Evolutionary conservation across 2,329 filamentous ascomycete genomes (phyloP), one percentile per base, ranked within the genome.

Genomic region (Penicillium sp.): DNA sequence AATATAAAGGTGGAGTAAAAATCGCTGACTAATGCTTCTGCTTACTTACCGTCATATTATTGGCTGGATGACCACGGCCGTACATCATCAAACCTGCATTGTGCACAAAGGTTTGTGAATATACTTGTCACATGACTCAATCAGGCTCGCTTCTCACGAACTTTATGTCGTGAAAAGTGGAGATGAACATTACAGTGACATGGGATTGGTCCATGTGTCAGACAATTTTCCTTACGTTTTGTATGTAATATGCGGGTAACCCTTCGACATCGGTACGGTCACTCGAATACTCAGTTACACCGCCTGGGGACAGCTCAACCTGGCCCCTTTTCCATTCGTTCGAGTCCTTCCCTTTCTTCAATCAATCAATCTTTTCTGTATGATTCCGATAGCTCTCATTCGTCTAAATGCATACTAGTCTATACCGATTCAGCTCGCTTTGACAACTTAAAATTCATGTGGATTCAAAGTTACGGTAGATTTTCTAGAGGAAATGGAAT

Each of bases 171-270:
- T 26, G 26, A 26, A 26, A 26, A 26, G 26, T 26, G 26, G 26
- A 26, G 26, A 3, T 24, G 40, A 44, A 44, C n/a, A 44, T 44
- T 44, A 44, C 40, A 15, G 40, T 44, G 40, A 22, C 40, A 44
- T 44, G 15, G 40, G 40, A 44, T 44, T 44, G 40, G 40, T 44
- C 40, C 40, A 12, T 15, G 40, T 7, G 5, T 19, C 4, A 44
- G 4, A 4, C 40, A 44, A 2, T 19, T 44, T 44, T n/a, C 12
- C 40, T 44, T 44, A 19, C 15, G 40, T 22, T 45, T 45, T 45
- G 42, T 45, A 45, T 45, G 42, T 45, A 45, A 45, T 44, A 45
- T 22, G 17, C 17, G 42, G 42, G 22, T 45, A 45, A 45, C 17
- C 8, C 6, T 2, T 22, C n/a, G 42, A 45, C n/a, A 45, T 2